These are phyloP conservation scores for Leptomonas pyrrhocoris DNA, from an alignment of 208 protist species.

Conservation along the genomic window DNA sequence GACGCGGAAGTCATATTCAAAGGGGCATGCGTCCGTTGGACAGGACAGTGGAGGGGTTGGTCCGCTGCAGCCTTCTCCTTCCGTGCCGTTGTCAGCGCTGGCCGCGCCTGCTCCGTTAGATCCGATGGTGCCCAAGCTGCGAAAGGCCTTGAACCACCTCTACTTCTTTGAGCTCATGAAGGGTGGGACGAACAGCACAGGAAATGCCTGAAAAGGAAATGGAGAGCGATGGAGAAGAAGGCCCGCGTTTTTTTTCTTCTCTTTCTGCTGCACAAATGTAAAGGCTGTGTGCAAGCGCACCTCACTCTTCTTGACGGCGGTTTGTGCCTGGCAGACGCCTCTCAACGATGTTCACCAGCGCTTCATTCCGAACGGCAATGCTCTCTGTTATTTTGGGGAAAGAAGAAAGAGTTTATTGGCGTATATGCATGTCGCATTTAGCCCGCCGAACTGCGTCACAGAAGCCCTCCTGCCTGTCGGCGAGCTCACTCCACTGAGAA, in stretches of 20 bases:
- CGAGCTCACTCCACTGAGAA: no score
- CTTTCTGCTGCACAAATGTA: neutral
- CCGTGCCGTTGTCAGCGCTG: neutral
- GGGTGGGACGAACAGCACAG: neutral
- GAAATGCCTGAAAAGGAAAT: neutral
- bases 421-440: no score
- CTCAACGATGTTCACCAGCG: no score
- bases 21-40: neutral
- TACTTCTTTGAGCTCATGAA: conserved; percentile 28
- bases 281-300: no score
- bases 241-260: neutral
- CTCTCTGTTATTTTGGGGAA: no score
- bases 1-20: neutral
- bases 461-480: no score
- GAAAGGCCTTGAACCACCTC: conserved; percentile 14
- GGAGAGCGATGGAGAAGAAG: neutral
- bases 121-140: conserved; percentile 18
- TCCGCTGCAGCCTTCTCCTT: neutral
- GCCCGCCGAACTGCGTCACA: no score
- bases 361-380: no score
- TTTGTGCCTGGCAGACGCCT: no score
- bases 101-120: neutral
- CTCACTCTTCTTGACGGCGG: no score
- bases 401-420: no score
- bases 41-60: neutral